Base-by-base conservation (phyloP, 2,329 filamentous ascomycete genomes). In the Arachnomyces sp. region DNA sequence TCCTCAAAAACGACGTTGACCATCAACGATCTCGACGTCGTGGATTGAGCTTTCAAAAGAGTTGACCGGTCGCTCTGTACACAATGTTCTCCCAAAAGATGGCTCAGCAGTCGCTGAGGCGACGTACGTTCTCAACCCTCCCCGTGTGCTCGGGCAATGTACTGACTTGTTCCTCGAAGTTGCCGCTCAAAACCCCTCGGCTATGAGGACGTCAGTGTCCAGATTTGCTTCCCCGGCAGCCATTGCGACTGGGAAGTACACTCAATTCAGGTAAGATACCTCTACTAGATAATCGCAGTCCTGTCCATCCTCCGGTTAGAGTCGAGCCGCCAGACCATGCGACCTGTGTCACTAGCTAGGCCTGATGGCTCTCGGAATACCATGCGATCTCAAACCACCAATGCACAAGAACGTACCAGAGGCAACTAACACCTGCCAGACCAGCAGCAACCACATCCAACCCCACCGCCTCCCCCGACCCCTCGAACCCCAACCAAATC, bases 31-130 rank as follows among this genome's bases (percentile, higher is more conserved):
- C 29, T 43, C 31, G 46, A 50, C 49, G 45, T 45, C 46, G 36
- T 20, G 31, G 34, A 39, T 36, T 9, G 5, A 25, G 43, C 46
- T 43, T 36, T 39, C 38, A 34, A 41, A n/a, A 25, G 20, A 25
- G 20, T 25, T 25, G 20, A 25, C 20, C 20, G 20, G 20, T 25
- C 31, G 39, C 34, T 43, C 40, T 42, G 43, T 42, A 33, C 57
- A 65, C 42, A 34, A 70, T 72, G 67, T 57, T 70, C 50, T 65
- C 65, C 40, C 67, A 70, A 50, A 66, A 67, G 57, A 54, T 67
- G 55, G 59, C 63, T 40, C 67, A 71, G 51, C 63, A 65, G 50
- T 67, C 66, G 45, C 56, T 68, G 54, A 62, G 67, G 58, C 66
- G 68, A 57, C 57, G 68, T 72, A 70, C 49, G 66, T 62, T 15